Base-by-base conservation (phyloP, 2,329 filamentous ascomycete species). In the Colletotrichum paranaense region DNA sequence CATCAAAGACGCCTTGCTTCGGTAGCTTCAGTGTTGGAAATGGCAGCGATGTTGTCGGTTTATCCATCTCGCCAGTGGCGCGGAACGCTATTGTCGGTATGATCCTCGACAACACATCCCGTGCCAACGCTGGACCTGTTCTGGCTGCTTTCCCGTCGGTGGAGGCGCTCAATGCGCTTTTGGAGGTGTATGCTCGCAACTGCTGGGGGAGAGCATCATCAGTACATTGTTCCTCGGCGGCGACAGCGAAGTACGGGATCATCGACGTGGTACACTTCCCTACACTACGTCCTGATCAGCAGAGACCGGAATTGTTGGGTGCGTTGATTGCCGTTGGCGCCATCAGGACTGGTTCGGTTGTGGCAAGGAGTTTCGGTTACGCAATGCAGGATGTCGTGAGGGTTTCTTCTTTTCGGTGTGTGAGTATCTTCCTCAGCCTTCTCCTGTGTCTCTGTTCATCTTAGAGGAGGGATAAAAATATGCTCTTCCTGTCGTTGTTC, bases 351-450 rank as follows among this genome's bases (percentile, higher is more conserved):
- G 35, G 38, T 6, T 68, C 58, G 14, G 32, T 16, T 12, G 58
- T 68, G 4, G 49, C 58, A 4, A 32, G 42, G 14, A 68, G 46
- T 11, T 63, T 63, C 19, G 67, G 67, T 3, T 63, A 42, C 24
- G 58, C 67, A 3, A 32, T 68, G 58, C 67, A 64, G 52, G 67
- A 68, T 16, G 67, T 68, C 11, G 58, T 68, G 7, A 28, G 67
- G 26, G 28, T 35, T 14, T 55, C 67, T 8, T 30, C 58, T 2
- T 68, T 68, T 35, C 58, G 60, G 6, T 57, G 12, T 11, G 67
- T 68, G 16, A 57, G 67, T 42, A 8, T 4, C 22, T 8, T 12
- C 16, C 24, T 42, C 26, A 1, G 16, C 22, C 12, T 28, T 16
- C 24, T 35, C 4, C 8, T 22, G 11, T 12, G 16, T 30, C 56